phyloP scores from a whole-genome alignment of 495 filamentous ascomycete genomes.

The Penicillium lividum region DNA sequence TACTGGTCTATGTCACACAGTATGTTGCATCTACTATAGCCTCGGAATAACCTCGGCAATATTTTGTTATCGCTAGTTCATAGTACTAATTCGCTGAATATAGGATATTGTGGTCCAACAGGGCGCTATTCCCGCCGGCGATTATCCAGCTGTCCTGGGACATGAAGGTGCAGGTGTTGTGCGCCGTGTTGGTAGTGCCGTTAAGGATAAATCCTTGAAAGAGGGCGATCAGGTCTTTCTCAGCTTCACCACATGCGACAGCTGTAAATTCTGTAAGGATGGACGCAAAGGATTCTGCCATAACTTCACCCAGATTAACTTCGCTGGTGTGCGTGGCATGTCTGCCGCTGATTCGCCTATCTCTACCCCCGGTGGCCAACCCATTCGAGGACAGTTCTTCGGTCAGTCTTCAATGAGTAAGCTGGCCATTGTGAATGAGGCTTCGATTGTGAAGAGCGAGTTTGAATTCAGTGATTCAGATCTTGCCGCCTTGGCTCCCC shows the following conservation, averaged over 20 bases:
- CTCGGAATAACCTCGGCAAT: not conserved
- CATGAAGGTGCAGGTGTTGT: not conserved
- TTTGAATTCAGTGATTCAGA: not conserved
- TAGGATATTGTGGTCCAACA: not conserved
- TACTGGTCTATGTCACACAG: slow-evolving; percentile 38
- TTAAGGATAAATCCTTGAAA: not conserved
- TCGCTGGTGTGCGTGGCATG: slow-evolving; percentile 30
- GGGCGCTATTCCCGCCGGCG: not conserved
- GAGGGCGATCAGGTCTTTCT: not conserved
- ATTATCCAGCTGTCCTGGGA: not conserved
- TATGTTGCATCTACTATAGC: slow-evolving; percentile 1
- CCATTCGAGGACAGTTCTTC: slow-evolving; percentile 43
- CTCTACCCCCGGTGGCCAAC: slow-evolving; percentile 25
- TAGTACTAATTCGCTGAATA: not conserved
- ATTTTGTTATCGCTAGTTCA: no score
- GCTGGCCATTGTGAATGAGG: slow-evolving; percentile 28
- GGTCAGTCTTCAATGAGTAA: slow-evolving; percentile 45
- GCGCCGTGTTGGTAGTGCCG: not conserved
- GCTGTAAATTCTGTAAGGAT: not conserved
- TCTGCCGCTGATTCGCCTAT: slow-evolving; percentile 22
- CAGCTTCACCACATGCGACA: not conserved
- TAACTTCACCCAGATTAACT: slow-evolving; percentile 40
- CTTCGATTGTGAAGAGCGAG: no score
- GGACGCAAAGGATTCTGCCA: slow-evolving; percentile 26
- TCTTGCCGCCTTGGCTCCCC: not conserved